These are phyloP conservation scores for Kodamaea jinghongensis DNA, from an alignment of 805 yeast species.

Conservation along the genomic window DNA sequence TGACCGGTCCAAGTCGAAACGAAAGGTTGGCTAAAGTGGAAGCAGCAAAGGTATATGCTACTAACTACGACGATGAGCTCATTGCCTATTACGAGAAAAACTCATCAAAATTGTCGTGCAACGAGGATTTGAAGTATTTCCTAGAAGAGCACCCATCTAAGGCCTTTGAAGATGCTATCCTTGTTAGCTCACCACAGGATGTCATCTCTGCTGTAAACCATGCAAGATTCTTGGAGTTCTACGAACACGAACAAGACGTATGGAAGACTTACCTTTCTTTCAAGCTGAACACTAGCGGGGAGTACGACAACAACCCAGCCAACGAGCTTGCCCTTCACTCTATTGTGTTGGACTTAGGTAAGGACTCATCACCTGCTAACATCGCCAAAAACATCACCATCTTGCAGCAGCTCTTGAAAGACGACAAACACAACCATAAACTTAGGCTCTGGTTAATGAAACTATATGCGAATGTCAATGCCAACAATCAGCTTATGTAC, in stretches of 20 bases:
- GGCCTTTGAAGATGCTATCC: neutral
- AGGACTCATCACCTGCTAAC: constrained; percentile 21
- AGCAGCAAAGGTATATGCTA: constrained; percentile 26
- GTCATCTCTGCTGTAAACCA: too few relatives aligned
- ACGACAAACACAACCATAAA: constrained; percentile 72
- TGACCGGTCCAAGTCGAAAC: constrained; percentile 50
- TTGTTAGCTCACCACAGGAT: too few relatives aligned
- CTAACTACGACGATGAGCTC: constrained; percentile 27
- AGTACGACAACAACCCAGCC: constrained; percentile 68
- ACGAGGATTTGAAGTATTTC: constrained; percentile 51
- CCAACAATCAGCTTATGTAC: constrained; percentile 45
- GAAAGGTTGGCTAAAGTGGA: constrained; percentile 54
- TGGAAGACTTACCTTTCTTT: neutral
- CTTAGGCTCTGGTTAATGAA: constrained; percentile 68
- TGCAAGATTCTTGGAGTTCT: too few relatives aligned
- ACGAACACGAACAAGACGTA: too few relatives aligned
- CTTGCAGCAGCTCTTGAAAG: constrained; percentile 52
- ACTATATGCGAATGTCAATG: constrained; percentile 58
- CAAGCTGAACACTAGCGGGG: constrained; percentile 31
- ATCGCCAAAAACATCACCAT: constrained; percentile 44
- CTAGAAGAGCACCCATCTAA: constrained; percentile 3
- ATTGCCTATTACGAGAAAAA: constrained; percentile 42
- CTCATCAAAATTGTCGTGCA: constrained; percentile 63
- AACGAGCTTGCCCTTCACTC: constrained; percentile 64
- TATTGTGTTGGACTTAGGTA: constrained; percentile 25